These are phyloP conservation scores for Oenanthe sinensis DNA, from an alignment of 129 eudicot genomes.

Conservation along the genomic window DNA sequence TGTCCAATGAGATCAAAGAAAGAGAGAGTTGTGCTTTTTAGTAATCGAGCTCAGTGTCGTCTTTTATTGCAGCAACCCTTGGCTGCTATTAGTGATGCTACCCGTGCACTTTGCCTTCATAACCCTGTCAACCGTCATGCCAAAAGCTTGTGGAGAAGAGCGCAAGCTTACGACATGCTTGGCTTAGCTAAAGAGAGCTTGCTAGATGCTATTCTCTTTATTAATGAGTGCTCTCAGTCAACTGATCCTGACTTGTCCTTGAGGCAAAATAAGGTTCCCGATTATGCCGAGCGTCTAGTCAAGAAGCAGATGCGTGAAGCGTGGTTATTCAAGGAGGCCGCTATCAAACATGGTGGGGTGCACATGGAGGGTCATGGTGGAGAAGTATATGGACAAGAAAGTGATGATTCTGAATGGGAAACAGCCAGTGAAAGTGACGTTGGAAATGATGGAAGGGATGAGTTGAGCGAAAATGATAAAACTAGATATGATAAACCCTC, in stretches of 20 bases:
- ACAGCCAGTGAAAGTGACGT: constrained; percentile 95
- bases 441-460: constrained; percentile 59
- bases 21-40: constrained; percentile 78
- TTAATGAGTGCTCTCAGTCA: constrained; percentile 88
- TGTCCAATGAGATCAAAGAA: constrained; percentile 88
- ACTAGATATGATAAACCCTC: constrained; percentile 44
- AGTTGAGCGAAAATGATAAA: constrained; percentile 36
- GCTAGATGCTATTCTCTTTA: constrained; percentile 79
- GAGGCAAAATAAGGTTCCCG: constrained; percentile 91
- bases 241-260: constrained; percentile 68
- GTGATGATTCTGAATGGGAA: constrained; percentile 97
- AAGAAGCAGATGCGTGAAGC: constrained; percentile 98
- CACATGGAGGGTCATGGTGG: constrained; percentile 61
- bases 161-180: constrained; percentile 94
- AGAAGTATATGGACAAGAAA: constrained; percentile 58
- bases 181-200: constrained; percentile 90
- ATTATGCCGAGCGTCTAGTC: constrained; percentile 89
- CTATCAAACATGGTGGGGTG: constrained; percentile 71
- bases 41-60: constrained; percentile 93
- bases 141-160: constrained; percentile 95
- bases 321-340: constrained; percentile 92
- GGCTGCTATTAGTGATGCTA: constrained; percentile 86
- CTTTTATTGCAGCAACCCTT: constrained; percentile 80
- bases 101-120: constrained; percentile 89
- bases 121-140: constrained; percentile 93